These are phyloP conservation scores for Naganishia vishniacii DNA, from an alignment of 768 basidiomycete species.

Conservation along the genomic window DNA sequence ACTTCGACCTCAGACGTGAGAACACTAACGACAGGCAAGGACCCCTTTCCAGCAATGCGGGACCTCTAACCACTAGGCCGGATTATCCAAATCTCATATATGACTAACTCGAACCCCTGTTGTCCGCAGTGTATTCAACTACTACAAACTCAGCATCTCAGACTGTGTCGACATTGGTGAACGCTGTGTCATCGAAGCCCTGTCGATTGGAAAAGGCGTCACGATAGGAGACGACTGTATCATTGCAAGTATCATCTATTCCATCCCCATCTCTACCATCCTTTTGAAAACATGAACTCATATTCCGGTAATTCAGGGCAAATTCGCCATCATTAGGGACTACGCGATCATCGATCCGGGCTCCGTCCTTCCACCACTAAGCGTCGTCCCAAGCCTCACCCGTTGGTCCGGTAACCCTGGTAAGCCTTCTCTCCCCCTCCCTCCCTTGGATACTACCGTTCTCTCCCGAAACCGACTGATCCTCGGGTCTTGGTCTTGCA, in stretches of 20 bases:
- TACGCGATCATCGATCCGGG: slow-evolving; percentile 84
- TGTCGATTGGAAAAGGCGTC: slow-evolving; percentile 86
- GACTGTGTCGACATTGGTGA: slow-evolving; percentile 92
- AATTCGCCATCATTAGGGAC: slow-evolving; percentile 94
- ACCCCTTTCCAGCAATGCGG: too few relatives aligned
- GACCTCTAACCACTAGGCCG: too few relatives aligned
- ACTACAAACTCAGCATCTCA: slow-evolving; percentile 95
- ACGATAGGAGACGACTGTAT: slow-evolving; percentile 93
- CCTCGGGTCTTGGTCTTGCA: not conserved
- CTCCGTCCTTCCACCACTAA: slow-evolving; percentile 82
- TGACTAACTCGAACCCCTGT: too few relatives aligned
- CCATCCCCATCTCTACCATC: not conserved
- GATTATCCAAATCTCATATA: too few relatives aligned
- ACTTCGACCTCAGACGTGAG: too few relatives aligned
- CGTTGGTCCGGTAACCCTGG: slow-evolving; percentile 86
- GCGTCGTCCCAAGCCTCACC: slow-evolving; percentile 82
- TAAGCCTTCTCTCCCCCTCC: slow-evolving; percentile 43
- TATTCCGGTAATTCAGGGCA: too few relatives aligned
- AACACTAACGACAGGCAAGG: too few relatives aligned
- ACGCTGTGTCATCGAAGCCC: slow-evolving; percentile 84
- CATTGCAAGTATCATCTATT: slow-evolving; percentile 58
- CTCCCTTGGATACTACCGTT: not conserved
- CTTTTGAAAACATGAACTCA: too few relatives aligned
- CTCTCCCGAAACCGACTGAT: too few relatives aligned
- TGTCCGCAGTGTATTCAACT: slow-evolving; percentile 55